These are phyloP conservation scores for Beauveria sp. DNA, from an alignment of 2,329 filamentous ascomycete species.

Conservation along the genomic window DNA sequence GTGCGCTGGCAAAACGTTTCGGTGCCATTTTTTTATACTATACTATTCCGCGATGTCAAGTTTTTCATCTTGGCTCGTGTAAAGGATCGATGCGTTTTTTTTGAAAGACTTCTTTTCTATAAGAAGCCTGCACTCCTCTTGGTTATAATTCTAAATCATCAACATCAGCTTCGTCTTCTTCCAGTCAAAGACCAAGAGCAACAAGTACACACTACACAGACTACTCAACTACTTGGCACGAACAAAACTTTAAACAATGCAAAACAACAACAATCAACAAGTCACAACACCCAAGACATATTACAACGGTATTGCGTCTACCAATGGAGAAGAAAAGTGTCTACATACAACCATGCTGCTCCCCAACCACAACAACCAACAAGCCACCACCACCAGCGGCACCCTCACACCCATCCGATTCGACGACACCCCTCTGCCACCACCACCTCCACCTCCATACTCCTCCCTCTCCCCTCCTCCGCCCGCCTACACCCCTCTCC, in stretches of 20 bases:
- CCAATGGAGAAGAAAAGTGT: neutral
- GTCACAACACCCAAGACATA: neutral
- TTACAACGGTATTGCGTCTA: no score
- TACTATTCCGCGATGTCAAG: neutral
- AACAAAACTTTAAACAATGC: neutral
- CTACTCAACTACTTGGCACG: neutral
- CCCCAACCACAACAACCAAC: neutral
- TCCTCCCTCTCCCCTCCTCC: neutral
- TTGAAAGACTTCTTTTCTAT: neutral
- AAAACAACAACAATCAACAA: neutral
- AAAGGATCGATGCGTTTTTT: neutral
- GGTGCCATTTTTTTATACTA: neutral
- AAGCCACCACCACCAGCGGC: neutral
- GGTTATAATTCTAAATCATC: neutral
- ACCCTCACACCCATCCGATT: neutral
- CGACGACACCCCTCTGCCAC: neutral
- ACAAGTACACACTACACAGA: neutral
- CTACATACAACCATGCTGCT: neutral
- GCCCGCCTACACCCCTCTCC: neutral
- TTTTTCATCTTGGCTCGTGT: neutral
- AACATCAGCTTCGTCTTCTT: neutral
- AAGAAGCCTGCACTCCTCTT: neutral
- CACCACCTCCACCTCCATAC: neutral
- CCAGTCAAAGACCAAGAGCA: neutral
- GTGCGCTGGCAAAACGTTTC: neutral